Base-by-base conservation (phyloP, 2,329 filamentous ascomycete genomes). In the Pseudodiploospora longispora region DNA sequence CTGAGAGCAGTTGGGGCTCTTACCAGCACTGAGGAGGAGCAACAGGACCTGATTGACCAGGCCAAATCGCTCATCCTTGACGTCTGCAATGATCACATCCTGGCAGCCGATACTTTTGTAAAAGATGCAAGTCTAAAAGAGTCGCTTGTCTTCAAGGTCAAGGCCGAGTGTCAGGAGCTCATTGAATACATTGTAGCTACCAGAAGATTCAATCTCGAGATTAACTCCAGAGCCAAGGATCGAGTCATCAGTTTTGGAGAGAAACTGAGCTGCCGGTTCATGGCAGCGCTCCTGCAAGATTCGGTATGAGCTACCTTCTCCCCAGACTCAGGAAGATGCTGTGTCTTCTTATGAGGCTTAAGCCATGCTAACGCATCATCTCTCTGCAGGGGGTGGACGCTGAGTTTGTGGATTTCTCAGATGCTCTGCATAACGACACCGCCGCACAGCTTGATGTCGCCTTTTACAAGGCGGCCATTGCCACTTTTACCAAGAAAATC, bases 191-290 rank as follows among this genome's bases (percentile, higher is more conserved):
- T 82, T 46, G 66, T 73, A 30, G 80, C 78, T 2, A 76, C 78
- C 7, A 79, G 78, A 61, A 71, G 79, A 51, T 84, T 82, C 65
- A 79, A 82, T 58, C 69, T 84, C 36, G 85, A 90, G 62, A 85
- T 90, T 58, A 87, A 87, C 60, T 78, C 83, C 5, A 76, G 84
- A 55, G 83, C 83, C 47, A 87, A 89, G 62, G 87, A 93, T 59
- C 85, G 91, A 55, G 87, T 98, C 50, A 83, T 97, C 49, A 94
- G 89, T 62, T 89, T 93, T 55, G 93, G 93, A 44, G 93, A 98
- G 74, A 97, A 95, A 69, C 72, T 98, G 53, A 94, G 88, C 66
- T 97, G 91, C 65, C 78, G 83, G 30, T 93, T 93, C 63, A 90
- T 98, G 85, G 78, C 91, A 27, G 82, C 85, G 5, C 67, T 97